These are phyloP conservation scores for Mallotus nudiflorus DNA, from an alignment of 345 rosid species.

Conservation along the genomic window DNA sequence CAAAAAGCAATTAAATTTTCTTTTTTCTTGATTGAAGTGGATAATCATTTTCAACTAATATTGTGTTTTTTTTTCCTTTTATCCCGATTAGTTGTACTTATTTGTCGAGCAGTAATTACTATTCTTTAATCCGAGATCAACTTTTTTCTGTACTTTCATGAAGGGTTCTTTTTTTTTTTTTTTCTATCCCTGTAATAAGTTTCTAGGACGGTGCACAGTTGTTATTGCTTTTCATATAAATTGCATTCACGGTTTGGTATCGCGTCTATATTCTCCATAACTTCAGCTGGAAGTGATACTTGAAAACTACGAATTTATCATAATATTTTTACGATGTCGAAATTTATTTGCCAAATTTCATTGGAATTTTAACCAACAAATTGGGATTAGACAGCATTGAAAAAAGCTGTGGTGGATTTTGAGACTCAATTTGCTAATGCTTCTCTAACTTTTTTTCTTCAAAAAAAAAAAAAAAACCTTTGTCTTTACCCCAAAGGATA, in stretches of 20 bases:
- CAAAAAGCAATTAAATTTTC: too few species aligned
- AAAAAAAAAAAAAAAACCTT: too few species aligned
- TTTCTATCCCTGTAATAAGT: neutral
- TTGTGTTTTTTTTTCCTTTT: neutral
- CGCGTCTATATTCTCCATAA: conserved; percentile 36
- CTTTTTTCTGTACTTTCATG: too few species aligned
- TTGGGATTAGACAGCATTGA: neutral
- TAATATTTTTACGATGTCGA: neutral
- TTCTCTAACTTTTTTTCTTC: conserved; percentile 20
- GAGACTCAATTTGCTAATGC: conserved; percentile 26
- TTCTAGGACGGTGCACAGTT: neutral
- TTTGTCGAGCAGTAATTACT: too few species aligned
- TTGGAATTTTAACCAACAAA: neutral
- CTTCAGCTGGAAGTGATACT: conserved; percentile 33
- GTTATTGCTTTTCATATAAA: conserved; percentile 1
- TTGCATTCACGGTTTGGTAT: conserved; percentile 34
- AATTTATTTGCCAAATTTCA: neutral
- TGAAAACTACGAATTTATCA: neutral
- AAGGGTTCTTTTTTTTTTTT: neutral
- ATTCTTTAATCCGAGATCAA: too few species aligned
- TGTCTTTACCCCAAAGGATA: conserved; percentile 67
- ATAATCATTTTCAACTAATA: neutral
- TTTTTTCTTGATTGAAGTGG: too few species aligned
- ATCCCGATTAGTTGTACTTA: too few species aligned
- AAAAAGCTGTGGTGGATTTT: neutral